These are phyloP conservation scores for Anisogramma anomala DNA, from an alignment of 2,329 filamentous ascomycete species.

Conservation along the genomic window DNA sequence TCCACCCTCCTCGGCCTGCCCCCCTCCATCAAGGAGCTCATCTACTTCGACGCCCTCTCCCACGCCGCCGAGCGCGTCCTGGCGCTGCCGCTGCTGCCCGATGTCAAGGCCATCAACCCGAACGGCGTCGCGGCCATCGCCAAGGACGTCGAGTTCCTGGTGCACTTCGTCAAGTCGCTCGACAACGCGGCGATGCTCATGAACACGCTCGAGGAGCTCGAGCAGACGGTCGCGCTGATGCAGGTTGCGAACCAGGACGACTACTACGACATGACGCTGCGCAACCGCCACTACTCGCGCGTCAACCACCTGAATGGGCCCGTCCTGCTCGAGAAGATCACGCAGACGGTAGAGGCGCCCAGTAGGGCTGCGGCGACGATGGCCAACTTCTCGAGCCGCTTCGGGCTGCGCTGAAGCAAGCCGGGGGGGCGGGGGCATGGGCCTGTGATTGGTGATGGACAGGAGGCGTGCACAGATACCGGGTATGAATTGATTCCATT, in stretches of 20 bases:
- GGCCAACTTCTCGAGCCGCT: constrained; percentile 62
- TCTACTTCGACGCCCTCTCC: constrained; percentile 91
- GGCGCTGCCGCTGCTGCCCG: constrained; percentile 62
- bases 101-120: constrained; percentile 77
- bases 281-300: constrained; percentile 87
- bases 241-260: constrained; percentile 85
- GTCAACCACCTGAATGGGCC: constrained; percentile 89
- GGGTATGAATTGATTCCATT: no score
- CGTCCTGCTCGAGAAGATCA: constrained; percentile 78
- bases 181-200: constrained; percentile 75
- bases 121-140: constrained; percentile 72
- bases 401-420: constrained; percentile 49
- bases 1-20: constrained; percentile 88
- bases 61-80: constrained; percentile 83
- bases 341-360: constrained; percentile 47
- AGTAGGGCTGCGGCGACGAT: constrained; percentile 52
- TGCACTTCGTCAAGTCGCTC: constrained; percentile 74
- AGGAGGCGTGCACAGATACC: no score
- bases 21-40: constrained; percentile 89
- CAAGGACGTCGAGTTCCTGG: constrained; percentile 73
- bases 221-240: constrained; percentile 85
- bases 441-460: no score
- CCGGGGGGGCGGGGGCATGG: no score
- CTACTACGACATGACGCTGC: constrained; percentile 82
- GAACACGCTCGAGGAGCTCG: constrained; percentile 82